Base-by-base conservation (phyloP, 169 alveolate species). In the Eimeria tenella region DNA sequence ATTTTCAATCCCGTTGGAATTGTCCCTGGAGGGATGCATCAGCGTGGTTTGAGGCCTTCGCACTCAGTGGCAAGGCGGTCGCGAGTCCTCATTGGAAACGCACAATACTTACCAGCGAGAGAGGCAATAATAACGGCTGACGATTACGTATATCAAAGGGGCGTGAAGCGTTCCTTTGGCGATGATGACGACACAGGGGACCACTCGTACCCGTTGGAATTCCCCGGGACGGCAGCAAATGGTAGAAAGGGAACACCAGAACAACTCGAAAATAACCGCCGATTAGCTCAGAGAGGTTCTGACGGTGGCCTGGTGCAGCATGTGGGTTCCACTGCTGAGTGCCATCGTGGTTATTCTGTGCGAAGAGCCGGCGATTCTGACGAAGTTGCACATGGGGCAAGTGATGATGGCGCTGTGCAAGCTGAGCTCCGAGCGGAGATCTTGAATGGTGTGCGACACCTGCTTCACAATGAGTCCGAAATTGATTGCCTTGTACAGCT, bases 401-500 rank as follows among this genome's bases (percentile, higher is more conserved):
- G 31, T 4, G 52, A 52, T 4, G 89, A 81, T 56, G 71, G 68
- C 49, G 19, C 89, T 81, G 93, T 68, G 63, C 86, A 63, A 60
- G 94, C 88, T 1, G 86, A 58, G 55, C 19, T 71, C 10, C 88
- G 94, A 5, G 88, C 81, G 42, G 74, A 73, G 15, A 55, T 91
- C 9, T 13, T 91, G 55, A 79, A 91, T 42, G 86, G 84, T 42
- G 74, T 81, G 56, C 88, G 79, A 63, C 91, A 84, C 50, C 50
- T 91, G 53, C 63, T 91, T 63, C 84, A 56, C 19, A 71, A 50
- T 8, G 89, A 77, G 17, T 87, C 88, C 49, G 95, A 91, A 25
- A 19, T 91, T 70, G 95, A 91, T 4, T 86, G 86, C 55, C 92
- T 91, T 13, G 92, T 91, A 1, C 77, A 49, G 86, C 75, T 91